Conservation (phyloP, 257 asterid genomes). For the Nyctanthes arbortristis region DNA sequence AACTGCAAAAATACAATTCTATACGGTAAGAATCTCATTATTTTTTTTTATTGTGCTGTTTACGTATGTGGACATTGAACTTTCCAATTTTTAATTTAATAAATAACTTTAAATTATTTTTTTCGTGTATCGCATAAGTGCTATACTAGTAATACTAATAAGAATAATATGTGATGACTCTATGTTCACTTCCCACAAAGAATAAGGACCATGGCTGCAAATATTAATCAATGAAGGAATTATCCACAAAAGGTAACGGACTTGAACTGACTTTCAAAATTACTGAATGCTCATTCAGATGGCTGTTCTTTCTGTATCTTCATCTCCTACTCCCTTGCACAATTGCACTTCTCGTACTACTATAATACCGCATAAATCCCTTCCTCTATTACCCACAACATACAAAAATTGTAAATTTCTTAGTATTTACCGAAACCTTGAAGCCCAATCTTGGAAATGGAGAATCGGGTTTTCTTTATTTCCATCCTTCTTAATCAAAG, state of each 20-base stretch:
- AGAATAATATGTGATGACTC: too few relatives aligned
- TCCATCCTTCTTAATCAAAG: conserved; percentile 32
- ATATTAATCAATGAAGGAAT: too few relatives aligned
- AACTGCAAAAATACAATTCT: too few relatives aligned
- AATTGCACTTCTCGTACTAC: conserved; percentile 11
- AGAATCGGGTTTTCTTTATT: conserved; percentile 43
- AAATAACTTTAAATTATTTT: too few relatives aligned
- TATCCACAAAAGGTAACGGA: conserved; percentile 1
- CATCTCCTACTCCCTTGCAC: conserved; percentile 12
- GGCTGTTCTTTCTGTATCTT: conserved; percentile 32
- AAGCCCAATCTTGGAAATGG: conserved; percentile 35
- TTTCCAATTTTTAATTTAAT: too few relatives aligned
- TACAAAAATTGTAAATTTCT: not conserved
- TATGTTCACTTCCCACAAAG: too few relatives aligned
- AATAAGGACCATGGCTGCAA: too few relatives aligned
- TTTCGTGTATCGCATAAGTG: too few relatives aligned
- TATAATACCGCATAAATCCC: conserved; percentile 16
- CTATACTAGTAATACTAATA: too few relatives aligned
- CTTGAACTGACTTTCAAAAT: not conserved
- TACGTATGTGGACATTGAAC: too few relatives aligned
- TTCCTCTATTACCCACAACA: conserved; percentile 1
- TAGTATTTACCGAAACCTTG: not conserved
- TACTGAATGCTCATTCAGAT: conserved; percentile 12
- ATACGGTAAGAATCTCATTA: too few relatives aligned
- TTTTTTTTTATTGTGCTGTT: too few relatives aligned